A percentile compares a stretch with the other conserved stretches of the same genome.
phyloP scores from a whole-genome alignment of 176 grass and related monocot genomes.

The Zoysia japonica region DNA sequence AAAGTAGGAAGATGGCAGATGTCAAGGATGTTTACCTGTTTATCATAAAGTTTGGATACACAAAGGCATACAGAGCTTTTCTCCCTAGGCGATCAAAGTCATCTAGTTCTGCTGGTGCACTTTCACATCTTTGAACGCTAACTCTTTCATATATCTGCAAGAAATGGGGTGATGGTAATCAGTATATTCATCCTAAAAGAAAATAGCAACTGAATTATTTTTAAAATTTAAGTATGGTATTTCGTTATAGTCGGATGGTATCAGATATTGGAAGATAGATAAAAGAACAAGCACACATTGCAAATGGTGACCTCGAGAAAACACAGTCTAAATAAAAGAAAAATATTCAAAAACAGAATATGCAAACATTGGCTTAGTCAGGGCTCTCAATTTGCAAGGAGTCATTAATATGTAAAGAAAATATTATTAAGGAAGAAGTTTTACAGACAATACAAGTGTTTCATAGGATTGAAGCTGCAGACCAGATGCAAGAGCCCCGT shows the following conservation, averaged over 20 bases:
- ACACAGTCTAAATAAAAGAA: not conserved
- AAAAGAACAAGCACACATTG: constrained; percentile 7
- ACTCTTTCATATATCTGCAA: constrained; percentile 81
- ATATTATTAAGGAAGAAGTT: constrained; percentile 6
- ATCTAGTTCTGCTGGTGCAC: constrained; percentile 42
- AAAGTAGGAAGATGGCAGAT: not conserved
- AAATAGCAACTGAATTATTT: not conserved
- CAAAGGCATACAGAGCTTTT: constrained; percentile 88
- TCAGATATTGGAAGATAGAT: not conserved
- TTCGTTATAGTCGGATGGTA: not conserved
- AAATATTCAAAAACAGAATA: not conserved
- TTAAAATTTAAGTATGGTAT: not conserved
- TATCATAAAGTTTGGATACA: constrained; percentile 98
- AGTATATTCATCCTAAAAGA: constrained; percentile 24
- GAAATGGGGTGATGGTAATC: constrained; percentile 27
- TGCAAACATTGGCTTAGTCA: not conserved
- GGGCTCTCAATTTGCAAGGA: constrained; percentile 6
- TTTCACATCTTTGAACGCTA: constrained; percentile 89
- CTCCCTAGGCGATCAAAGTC: constrained; percentile 64
- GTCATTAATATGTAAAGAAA: not conserved
- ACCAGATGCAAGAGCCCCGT: constrained; percentile 83
- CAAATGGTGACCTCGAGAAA: constrained; percentile 2
- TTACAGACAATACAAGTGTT: constrained; percentile 63
- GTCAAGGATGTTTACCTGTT: constrained; percentile 62
- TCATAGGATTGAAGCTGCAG: constrained; percentile 88